Evolutionary conservation across 257 asterid genomes (phyloP), one percentile per base, ranked within the genome.

Genomic region (Ehretia macrophylla): DNA sequence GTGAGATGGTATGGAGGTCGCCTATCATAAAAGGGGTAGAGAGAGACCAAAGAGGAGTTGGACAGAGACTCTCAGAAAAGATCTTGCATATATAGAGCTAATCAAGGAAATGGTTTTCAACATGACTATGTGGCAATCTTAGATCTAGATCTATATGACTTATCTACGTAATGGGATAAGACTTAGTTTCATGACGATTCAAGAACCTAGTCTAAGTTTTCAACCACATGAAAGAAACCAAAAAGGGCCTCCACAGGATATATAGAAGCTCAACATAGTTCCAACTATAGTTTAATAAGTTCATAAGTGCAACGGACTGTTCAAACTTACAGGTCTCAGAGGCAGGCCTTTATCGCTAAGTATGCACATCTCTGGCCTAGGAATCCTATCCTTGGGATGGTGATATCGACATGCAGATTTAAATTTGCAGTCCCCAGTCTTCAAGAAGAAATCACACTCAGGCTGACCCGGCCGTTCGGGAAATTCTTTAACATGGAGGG

Each of bases 381-480:
- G 32, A 22, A 14, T 50, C 61, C 74, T 49, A 45, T 51, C 55
- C 79, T 75, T 73, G 8, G 82, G 85, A 62, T 78, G 87, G 72
- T 78, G 80, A 67, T 59, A 81, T 39, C 68, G 65, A 58, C 87
- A 78, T 32, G 66, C 14, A 11, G 63, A 70, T 52, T 60, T 81
- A 58, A 56, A 77, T 66, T 67, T 78, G 56, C 84, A 81, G 51
- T 64, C 65, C 47, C 87, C 87, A 59, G 82, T 72, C 72, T 70
- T 78, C 59, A 81, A 51, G 65, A 69, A 81, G 67, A 60, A 65
- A 50, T 51, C 51, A 59, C 82, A 81, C 17, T 77, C 78, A 51
- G 78, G 82, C 27, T 67, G 84, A 55, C 84, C 80, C 32, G 81
- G 82, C 14, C 83, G 83, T 62, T 75, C 81, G 54, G 87, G 87